A percentile compares a stretch with the other conserved stretches of the same genome.
Evolutionary conservation across 2,329 filamentous ascomycete species (phyloP).

Genomic region (Shiraia bambusicola): DNA sequence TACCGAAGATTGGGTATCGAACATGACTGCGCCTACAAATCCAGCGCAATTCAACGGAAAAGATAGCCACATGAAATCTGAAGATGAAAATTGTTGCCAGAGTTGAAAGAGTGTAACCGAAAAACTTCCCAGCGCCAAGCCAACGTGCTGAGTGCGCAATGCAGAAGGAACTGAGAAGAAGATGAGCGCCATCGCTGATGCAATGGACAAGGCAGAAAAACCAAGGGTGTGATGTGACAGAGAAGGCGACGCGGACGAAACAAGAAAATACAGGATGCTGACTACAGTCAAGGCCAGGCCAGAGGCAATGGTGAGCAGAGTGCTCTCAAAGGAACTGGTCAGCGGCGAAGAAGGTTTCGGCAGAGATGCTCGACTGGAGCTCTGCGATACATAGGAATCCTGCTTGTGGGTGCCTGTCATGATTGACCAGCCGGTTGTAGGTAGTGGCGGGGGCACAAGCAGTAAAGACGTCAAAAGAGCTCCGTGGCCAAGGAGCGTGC

Average conservation of each 20-base stretch:
- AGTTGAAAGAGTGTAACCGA: constrained; percentile 24
- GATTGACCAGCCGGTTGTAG: constrained; percentile 36
- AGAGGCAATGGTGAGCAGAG: constrained; percentile 46
- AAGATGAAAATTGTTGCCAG: constrained; percentile 22
- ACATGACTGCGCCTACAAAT: constrained; percentile 43
- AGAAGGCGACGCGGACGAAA: constrained; percentile 37
- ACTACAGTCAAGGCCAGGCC: constrained; percentile 42
- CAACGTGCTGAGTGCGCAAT: constrained; percentile 43
- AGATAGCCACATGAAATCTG: constrained; percentile 13
- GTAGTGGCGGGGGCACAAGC: constrained; percentile 53
- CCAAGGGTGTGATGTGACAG: constrained; percentile 38
- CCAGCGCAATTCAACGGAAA: constrained; percentile 31
- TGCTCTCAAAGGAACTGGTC: constrained; percentile 43
- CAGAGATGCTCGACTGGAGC: constrained; percentile 25
- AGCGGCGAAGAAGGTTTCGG: constrained; percentile 40
- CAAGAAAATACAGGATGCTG: constrained; percentile 40
- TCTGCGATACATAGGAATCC: constrained; percentile 25
- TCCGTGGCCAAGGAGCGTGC: constrained; percentile 49
- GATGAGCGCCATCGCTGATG: constrained; percentile 46
- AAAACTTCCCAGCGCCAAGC: constrained; percentile 34
- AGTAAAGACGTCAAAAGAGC: constrained; percentile 51
- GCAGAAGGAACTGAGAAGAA: constrained; percentile 46
- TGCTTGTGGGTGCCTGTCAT: constrained; percentile 26
- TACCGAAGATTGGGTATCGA: constrained; percentile 41
- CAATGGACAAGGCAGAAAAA: constrained; percentile 46